Base-by-base conservation (phyloP, 106 monocot species). In the Acanthochlamys bracteata region DNA sequence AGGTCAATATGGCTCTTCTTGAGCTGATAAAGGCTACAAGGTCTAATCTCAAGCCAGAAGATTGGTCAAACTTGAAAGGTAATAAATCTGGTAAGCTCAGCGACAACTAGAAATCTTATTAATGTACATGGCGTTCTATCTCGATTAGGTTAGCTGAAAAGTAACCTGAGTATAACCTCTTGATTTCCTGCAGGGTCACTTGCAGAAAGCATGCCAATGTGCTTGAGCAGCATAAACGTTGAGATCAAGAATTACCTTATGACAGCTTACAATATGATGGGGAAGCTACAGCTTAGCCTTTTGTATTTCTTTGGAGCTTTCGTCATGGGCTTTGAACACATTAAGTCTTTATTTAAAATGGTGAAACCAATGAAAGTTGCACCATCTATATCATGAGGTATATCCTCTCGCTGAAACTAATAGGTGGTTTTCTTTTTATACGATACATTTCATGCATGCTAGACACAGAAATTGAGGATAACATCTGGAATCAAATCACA, bases 11-110 rank as follows among this genome's bases (percentile, higher is more conserved):
- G 63, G 63, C 80, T 70, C 71, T 96, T 56, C 55, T 78, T 42
- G 84, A 83, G 41, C 74, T 96, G 78, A 88, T 96, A 59, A 84
- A 70, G 49, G 87, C 90, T 41, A 71, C 95, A 39, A 84, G 80
- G 70, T 75, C 78, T 71, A 78, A 74, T 20, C 22, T 65, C 27
- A 74, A 61, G 39, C 66, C 52, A 13, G 65, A 74, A 10, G 78
- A 79, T 10, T 95, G 94, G 84, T 80, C 90, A 65, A 66, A 49
- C 45, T 41, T 80, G 63, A 72, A 58, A 40, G 62, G 72, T 27
- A 60, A 57, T 39, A 66, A 66, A 83, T 69, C 78, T 54, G 90
- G 87, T 90, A 59, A 75, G 78, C 20, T 42, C 21, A 55, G 3
- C 4, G 21, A 21, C 24, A 49, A 14, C 49, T 12, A 14, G 2